Base-by-base conservation (phyloP, 148 eudicot genomes). In the Limonium bicolor region DNA sequence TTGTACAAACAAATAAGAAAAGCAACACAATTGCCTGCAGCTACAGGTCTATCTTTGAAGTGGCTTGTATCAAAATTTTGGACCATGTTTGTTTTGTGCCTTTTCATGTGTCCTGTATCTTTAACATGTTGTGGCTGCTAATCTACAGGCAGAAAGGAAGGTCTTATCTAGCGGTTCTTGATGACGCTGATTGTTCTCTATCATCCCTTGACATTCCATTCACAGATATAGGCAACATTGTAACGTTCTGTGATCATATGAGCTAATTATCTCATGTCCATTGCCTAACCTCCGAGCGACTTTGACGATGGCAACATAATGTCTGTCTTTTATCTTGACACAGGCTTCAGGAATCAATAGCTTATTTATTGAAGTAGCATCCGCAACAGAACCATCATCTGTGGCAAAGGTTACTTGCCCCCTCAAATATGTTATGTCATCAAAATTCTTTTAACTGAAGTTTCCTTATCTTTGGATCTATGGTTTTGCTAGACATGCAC, bases 361-460 rank as follows among this genome's bases (percentile, higher is more conserved):
- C 69, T 54, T 88, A 33, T 80, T 71, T 52, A 62, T 88, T 46
- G 97, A 80, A 75, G 97, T 92, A 15, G 97, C 73, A 48, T 80
- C 97, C 59, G 92, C 79, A 28, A 59, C 58, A 50, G 76, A 63
- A 72, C 94, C 96, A 33, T 49, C 64, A 46, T 79, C 96, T 32
- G 72, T 88, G 60, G 96, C 96, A 48, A 88, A 83, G 94, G 96
- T 88, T n/a, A n/a, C n/a, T n/a, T n/a, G n/a, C n/a, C n/a, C n/a
- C n/a, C n/a, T n/a, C n/a, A n/a, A n/a, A n/a, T n/a, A n/a, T n/a
- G n/a, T n/a, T n/a, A n/a, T n/a, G n/a, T n/a, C n/a, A n/a, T n/a
- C n/a, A n/a, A n/a, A n/a, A n/a, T n/a, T n/a, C n/a, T n/a, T n/a
- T n/a, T n/a, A n/a, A n/a, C n/a, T n/a, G n/a, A n/a, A n/a, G n/a